Base-by-base conservation (phyloP, 2,329 filamentous ascomycete genomes). In the Pseudogymnoascus destructans region DNA sequence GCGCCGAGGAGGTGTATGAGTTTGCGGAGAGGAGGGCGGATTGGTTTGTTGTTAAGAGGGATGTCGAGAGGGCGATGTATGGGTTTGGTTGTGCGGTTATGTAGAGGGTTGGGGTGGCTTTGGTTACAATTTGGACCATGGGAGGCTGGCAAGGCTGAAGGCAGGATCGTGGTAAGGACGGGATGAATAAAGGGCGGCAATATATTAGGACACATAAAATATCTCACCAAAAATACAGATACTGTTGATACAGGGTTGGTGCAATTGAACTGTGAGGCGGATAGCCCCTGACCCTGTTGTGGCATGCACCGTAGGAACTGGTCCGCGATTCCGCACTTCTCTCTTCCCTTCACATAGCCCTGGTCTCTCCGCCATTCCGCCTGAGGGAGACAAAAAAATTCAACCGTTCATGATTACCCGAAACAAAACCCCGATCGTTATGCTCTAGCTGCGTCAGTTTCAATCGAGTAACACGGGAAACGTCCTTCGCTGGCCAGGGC, bases 41-140 rank as follows among this genome's bases (percentile, higher is more conserved):
- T 73, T 98, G 93, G 93, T 95, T 93, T 70, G 79, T 86, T 65
- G 89, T 98, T 9, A 87, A 86, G 74, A 82, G 81, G 63, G 83
- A 90, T 62, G 93, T 98, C 5, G 93, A 98, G 76, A 86, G 87
- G 72, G 90, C 90, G 61, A 96, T 98, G 90, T 97, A 96, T 73
- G 93, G 93, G 3, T 81, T 95, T 70, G 92, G 93, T 61, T 98
- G 93, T 71, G 70, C 70, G 49, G 68, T 95, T 42, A 97, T 96
- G 90, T 97, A 72, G 78, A 58, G 55, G 30, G 5, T 23, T 6
- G 15, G 8, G 3, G 35, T 17, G 35, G 25, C 9, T 30, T 52
- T 52, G 46, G 46, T 30, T 52, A 52, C 9, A 52, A 52, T 49
- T 49, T 52, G 15, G 25, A 30, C n/a, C n/a, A 17, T 52, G 23